A percentile compares a stretch with the other conserved stretches of the same genome.
Conservation (phyloP, 768 basidiomycete species). For the Filobasidium floriforme region DNA sequence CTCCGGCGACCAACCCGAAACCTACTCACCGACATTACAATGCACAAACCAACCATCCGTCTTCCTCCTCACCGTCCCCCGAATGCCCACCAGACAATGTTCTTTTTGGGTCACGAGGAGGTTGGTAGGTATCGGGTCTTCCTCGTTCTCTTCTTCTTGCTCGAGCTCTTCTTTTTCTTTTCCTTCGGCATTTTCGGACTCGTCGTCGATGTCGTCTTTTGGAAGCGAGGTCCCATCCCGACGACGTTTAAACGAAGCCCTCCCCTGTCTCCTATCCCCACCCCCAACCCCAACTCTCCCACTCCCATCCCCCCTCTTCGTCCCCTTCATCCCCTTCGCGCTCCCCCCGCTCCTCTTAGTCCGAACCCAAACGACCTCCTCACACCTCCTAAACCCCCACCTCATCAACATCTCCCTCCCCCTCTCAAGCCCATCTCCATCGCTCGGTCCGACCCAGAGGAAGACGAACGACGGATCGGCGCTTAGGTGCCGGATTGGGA, state of each 20-base stretch:
- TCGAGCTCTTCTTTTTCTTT: no score
- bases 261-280: no score
- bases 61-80: slow-evolving; percentile 87
- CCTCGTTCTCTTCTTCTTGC: not conserved
- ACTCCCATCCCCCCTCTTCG: no score
- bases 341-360: slow-evolving; percentile 54
- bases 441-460: slow-evolving; percentile 90
- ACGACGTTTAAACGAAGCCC: no score
- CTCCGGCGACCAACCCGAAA: no score
- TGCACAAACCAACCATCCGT: slow-evolving; percentile 96
- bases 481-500: slow-evolving; percentile 73
- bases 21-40: slow-evolving; percentile 91
- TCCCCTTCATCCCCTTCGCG: not conserved
- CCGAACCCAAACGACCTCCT: slow-evolving; percentile 98
- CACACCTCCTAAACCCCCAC: slow-evolving; percentile 82
- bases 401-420: slow-evolving; percentile 82
- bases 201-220: no score
- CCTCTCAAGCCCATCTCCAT: slow-evolving; percentile 79
- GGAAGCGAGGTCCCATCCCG: no score
- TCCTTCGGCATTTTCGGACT: no score
- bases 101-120: slow-evolving; percentile 83
- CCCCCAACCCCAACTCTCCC: not conserved
- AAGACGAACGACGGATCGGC: slow-evolving; percentile 91
- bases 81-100: slow-evolving; percentile 93
- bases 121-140: slow-evolving; percentile 56